Evolutionary conservation across 129 eudicot species (phyloP), one percentile per base, ranked within the genome.

Genomic region (Helianthus tuberosus): DNA sequence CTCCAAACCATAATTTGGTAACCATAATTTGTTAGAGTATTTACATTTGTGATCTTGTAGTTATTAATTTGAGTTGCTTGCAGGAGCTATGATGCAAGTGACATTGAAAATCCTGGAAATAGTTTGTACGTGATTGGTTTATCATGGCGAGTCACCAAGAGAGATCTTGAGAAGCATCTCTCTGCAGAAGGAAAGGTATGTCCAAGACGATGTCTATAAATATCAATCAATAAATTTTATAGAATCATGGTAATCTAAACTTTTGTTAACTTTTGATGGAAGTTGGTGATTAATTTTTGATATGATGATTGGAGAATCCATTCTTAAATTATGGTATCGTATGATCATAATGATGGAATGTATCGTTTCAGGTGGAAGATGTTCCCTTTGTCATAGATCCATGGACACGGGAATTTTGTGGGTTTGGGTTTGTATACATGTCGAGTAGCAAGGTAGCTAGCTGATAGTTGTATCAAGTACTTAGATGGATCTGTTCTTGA

Each of bases 361-460:
- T n/a, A n/a, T n/a, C n/a, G n/a, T n/a, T n/a, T n/a, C n/a, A n/a
- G n/a, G n/a, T n/a, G n/a, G n/a, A n/a, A n/a, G n/a, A n/a, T 82
- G 85, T 88, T 69, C 97, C 86, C 64, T 94, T 91, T 44, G 97
- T 94, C 79, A 74, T 79, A 11, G 99, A 94, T 69, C 99, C 99
- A 14, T 76, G 96, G 97, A 86, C 96, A 10, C 73, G 91, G 20
- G 99, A 23, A n/a, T n/a, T n/a, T n/a, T n/a, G n/a, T n/a, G n/a
- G n/a, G n/a, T n/a, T n/a, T n/a, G n/a, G n/a, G n/a, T 94, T 94
- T 73, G 91, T 94, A 48, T 86, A 96, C 7, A 94, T 94, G 97
- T 91, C 99, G 1, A 65, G 65, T 59, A 86, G 55, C 96, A 94
- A 49, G 99, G n/a, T n/a, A n/a, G n/a, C n/a, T n/a, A n/a, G n/a